Percentiles rank a stretch among this genome's conserved stretches.
Conservation (phyloP, 2,329 filamentous ascomycete species). For the Stachybotrys echinatus region DNA sequence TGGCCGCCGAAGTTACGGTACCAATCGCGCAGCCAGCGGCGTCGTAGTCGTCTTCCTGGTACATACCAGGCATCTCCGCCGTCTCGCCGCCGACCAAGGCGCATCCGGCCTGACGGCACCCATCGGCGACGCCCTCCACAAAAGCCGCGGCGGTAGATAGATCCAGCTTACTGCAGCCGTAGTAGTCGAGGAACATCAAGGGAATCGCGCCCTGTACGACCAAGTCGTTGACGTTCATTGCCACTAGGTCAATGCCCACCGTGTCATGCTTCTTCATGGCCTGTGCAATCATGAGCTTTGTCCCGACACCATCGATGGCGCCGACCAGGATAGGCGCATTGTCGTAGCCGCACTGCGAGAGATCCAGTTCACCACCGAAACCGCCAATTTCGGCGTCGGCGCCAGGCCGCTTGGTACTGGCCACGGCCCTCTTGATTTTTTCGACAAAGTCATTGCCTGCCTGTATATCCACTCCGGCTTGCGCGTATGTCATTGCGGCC, state of each 20-base stretch:
- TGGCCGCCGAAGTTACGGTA: constrained; percentile 62
- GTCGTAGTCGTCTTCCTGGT: constrained; percentile 84
- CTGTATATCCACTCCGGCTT: constrained; percentile 90
- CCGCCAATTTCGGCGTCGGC: constrained; percentile 93
- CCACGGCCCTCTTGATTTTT: constrained; percentile 86
- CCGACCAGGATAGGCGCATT: constrained; percentile 79
- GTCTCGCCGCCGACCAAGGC: constrained; percentile 96
- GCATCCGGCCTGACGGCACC: constrained; percentile 79
- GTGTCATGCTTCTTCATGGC: constrained; percentile 85
- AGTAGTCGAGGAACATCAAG: constrained; percentile 96
- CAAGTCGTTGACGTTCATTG: constrained; percentile 98
- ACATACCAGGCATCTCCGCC: constrained; percentile 97
- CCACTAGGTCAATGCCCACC: constrained; percentile 93
- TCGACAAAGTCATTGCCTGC: constrained; percentile 90
- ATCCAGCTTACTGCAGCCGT: constrained; percentile 85
- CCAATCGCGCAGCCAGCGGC: constrained; percentile 87
- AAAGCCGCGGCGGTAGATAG: constrained; percentile 76
- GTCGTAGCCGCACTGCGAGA: constrained; percentile 68
- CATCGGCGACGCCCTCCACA: constrained; percentile 82
- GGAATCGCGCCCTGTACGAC: constrained; percentile 94
- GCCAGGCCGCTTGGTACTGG: constrained; percentile 76
- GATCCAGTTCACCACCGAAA: constrained; percentile 66
- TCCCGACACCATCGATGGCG: constrained; percentile 93
- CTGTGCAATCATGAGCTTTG: constrained; percentile 94
- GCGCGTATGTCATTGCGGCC: constrained; percentile 76